Conservation (phyloP, 345 rosid species). For the Salix suchowensis region DNA sequence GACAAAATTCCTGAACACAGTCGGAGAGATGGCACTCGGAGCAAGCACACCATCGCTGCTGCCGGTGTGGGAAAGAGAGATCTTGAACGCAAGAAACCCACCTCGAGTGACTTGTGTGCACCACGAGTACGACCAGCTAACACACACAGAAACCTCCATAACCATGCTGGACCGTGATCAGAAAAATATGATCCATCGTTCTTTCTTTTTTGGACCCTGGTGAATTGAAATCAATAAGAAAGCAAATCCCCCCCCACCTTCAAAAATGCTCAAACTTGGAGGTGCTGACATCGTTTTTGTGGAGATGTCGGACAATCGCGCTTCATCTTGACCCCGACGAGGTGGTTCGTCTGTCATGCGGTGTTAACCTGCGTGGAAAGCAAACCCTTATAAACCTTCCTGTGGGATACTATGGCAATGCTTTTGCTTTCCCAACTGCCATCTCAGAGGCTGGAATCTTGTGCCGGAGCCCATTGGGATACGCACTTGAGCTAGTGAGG, state of each 20-base stretch:
- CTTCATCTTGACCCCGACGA: conserved; percentile 10
- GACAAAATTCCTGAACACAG: background rate
- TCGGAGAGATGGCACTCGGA: background rate
- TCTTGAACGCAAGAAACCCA: conserved; percentile 2
- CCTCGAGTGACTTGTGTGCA: background rate
- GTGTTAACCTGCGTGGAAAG: background rate
- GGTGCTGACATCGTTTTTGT: conserved; percentile 14
- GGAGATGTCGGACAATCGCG: conserved; percentile 27
- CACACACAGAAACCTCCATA: background rate
- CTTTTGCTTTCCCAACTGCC: conserved; percentile 2
- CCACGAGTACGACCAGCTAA: background rate
- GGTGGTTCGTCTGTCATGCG: background rate
- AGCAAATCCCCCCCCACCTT: conserved; percentile 3
- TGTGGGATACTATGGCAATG: conserved; percentile 22
- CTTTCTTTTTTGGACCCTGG: conserved; percentile 3
- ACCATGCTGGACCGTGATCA: too few relatives aligned
- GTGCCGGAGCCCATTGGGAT: conserved; percentile 1
- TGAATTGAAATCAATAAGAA: background rate
- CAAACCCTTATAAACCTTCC: background rate
- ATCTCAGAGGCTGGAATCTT: conserved; percentile 4
- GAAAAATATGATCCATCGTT: background rate
- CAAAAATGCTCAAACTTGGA: conserved; percentile 11
- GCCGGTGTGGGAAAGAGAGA: conserved; percentile 11
- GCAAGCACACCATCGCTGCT: background rate
- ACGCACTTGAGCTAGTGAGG: conserved; percentile 10